Evolutionary conservation across 345 rosid genomes (phyloP).

Genomic region (Corymbia maculata): DNA sequence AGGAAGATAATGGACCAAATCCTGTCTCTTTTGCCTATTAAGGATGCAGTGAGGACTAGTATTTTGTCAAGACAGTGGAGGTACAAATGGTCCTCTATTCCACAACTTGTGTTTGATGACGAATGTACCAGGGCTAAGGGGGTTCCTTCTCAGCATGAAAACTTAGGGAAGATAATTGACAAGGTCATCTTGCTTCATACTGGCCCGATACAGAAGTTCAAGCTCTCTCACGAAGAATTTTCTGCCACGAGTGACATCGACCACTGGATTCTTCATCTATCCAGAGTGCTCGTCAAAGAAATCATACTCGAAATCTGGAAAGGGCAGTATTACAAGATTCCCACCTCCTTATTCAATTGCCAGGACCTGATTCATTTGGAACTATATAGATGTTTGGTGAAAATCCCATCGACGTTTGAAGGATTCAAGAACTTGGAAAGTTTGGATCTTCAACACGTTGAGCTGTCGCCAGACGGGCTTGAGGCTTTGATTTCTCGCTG

Average conservation of each 20-base stretch:
- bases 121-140: slow-evolving; percentile 19
- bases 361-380: background rate
- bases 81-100: background rate
- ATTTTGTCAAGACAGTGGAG: background rate
- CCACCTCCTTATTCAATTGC: background rate
- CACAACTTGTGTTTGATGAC: background rate
- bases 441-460: background rate
- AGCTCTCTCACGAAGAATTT: slow-evolving; percentile 54
- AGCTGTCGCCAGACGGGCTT: background rate
- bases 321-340: slow-evolving; percentile 1
- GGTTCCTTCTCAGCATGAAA: background rate
- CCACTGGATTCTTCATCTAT: slow-evolving; percentile 48
- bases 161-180: slow-evolving; percentile 36
- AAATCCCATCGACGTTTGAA: background rate
- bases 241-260: slow-evolving; percentile 43
- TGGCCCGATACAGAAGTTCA: slow-evolving; percentile 43
- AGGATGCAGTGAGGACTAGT: background rate
- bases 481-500: background rate
- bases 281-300: slow-evolving; percentile 35
- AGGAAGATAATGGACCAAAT: background rate
- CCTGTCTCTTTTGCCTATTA: background rate
- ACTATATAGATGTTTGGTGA: background rate
- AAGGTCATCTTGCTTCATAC: slow-evolving; percentile 47
- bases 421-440: background rate
- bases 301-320: slow-evolving; percentile 54